phyloP scores from a whole-genome alignment of 306 rosid genomes.

The Pueraria montana region DNA sequence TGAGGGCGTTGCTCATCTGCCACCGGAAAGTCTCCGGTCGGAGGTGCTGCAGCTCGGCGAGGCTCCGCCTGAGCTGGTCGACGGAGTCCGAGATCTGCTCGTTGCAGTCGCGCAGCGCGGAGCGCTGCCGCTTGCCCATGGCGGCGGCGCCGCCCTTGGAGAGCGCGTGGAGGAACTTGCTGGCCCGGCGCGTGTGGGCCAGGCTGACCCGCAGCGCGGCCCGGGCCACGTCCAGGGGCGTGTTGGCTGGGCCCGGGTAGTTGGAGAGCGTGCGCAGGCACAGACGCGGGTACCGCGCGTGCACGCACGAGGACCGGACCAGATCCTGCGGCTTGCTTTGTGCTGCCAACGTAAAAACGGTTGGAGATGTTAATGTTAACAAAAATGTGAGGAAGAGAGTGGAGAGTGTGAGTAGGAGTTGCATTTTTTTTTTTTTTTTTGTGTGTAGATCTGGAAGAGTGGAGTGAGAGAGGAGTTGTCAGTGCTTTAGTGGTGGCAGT shows the following conservation, averaged over 20 bases:
- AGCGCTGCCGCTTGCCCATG: constrained; percentile 47
- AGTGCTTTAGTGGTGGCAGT: not conserved
- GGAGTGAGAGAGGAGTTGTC: not conserved
- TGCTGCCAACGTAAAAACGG: not conserved
- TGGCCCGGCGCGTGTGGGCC: constrained; percentile 55
- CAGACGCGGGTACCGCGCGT: constrained; percentile 72
- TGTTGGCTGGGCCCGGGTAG: constrained; percentile 62
- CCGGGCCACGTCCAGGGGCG: constrained; percentile 64
- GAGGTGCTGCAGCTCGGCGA: constrained; percentile 69
- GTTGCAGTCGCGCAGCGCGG: constrained; percentile 69
- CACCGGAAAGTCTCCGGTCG: constrained; percentile 56
- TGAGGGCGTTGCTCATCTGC: constrained; percentile 86
- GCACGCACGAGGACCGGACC: constrained; percentile 73
- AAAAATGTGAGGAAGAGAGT: constrained; percentile 14
- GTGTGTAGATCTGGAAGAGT: constrained; percentile 26
- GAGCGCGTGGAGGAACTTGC: constrained; percentile 43
- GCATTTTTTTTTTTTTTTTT: constrained; percentile 15
- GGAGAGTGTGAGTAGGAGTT: constrained; percentile 6
- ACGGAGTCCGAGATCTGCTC: constrained; percentile 77
- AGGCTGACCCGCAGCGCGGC: constrained; percentile 71
- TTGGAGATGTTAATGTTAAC: constrained; percentile 19
- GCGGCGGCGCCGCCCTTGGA: not conserved
- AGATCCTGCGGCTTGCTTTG: constrained; percentile 56
- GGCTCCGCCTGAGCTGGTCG: constrained; percentile 65
- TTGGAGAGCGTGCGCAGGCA: constrained; percentile 75